Evolutionary conservation across 768 basidiomycete species (phyloP).

Genomic region (Termitomyces heimii): DNA sequence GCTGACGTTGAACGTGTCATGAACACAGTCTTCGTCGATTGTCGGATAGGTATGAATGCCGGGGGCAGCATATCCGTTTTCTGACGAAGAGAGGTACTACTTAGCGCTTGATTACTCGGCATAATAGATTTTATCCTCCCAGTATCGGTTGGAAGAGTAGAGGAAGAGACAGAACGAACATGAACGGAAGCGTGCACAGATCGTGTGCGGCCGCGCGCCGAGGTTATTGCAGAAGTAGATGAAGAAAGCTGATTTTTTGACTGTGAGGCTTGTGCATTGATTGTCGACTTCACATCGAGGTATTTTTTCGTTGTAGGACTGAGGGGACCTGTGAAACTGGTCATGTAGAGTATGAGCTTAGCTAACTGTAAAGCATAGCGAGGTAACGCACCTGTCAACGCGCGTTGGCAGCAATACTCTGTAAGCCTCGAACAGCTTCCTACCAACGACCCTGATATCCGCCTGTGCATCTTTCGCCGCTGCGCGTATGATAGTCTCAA

Average conservation of each 20-base stretch:
- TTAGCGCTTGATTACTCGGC: background rate
- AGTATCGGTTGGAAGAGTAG: constrained; percentile 14
- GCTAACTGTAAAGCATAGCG: background rate
- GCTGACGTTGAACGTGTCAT: constrained; percentile 13
- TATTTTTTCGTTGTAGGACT: constrained; percentile 76
- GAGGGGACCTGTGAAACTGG: constrained; percentile 67
- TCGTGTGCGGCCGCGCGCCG: constrained; percentile 14
- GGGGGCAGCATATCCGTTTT: constrained; percentile 20
- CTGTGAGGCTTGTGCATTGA: constrained; percentile 6
- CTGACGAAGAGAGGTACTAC: constrained; percentile 8
- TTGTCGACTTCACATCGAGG: constrained; percentile 41
- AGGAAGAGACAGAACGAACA: constrained; percentile 21
- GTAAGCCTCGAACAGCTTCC: constrained; percentile 73
- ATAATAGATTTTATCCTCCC: constrained; percentile 2
- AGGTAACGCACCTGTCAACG: constrained; percentile 48
- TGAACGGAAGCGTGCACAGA: constrained; percentile 9
- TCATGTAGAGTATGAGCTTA: background rate
- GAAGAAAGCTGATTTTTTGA: constrained; percentile 12
- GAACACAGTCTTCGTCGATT: constrained; percentile 9
- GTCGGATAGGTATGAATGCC: constrained; percentile 22
- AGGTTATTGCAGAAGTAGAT: constrained; percentile 18
- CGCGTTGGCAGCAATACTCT: constrained; percentile 61
- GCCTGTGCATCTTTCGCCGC: constrained; percentile 71
- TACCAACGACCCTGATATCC: constrained; percentile 65
- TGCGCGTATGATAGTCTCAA: constrained; percentile 64